phyloP scores from a whole-genome alignment of 2,329 filamentous ascomycete genomes.

The Annulohypoxylon truncatum region DNA sequence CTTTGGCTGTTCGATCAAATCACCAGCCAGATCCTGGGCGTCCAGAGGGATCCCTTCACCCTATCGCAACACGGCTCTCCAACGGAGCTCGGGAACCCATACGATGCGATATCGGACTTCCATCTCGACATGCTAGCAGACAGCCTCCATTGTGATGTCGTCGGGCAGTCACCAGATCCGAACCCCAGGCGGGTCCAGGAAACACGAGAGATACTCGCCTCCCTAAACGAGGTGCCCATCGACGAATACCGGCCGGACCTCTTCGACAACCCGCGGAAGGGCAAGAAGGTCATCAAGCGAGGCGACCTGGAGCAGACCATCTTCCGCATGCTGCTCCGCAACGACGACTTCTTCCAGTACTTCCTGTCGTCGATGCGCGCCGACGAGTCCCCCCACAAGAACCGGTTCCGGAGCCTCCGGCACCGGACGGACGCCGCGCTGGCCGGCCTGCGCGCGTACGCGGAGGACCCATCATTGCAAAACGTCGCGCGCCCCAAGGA shows the following conservation, averaged over 20 bases:
- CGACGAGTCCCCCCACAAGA: conserved; percentile 56
- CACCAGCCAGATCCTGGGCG: conserved; percentile 59
- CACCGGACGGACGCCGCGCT: conserved; percentile 62
- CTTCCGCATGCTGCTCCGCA: conserved; percentile 65
- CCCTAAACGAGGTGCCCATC: conserved; percentile 54
- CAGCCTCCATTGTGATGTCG: conserved; percentile 61
- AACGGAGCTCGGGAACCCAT: conserved; percentile 61
- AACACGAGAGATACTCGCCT: conserved; percentile 63
- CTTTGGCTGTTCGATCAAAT: conserved; percentile 68
- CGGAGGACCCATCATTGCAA: conserved; percentile 16
- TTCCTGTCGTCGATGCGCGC: conserved; percentile 61
- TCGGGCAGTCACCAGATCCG: conserved; percentile 46
- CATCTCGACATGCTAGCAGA: conserved; percentile 65
- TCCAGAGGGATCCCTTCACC: conserved; percentile 55
- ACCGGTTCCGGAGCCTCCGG: conserved; percentile 61
- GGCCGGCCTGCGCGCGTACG: conserved; percentile 55
- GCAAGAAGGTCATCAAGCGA: conserved; percentile 54
- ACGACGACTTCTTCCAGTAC: conserved; percentile 66
- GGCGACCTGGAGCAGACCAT: conserved; percentile 63
- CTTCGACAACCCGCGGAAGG: conserved; percentile 49
- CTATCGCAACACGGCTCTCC: conserved; percentile 59
- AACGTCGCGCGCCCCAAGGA: conserved; percentile 49
- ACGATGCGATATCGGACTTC: conserved; percentile 61
- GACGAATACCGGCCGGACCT: conserved; percentile 62
- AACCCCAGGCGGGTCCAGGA: conserved; percentile 59